Base-by-base conservation (phyloP, 2,329 filamentous ascomycete species). In the Cytospora chrysosperma region DNA sequence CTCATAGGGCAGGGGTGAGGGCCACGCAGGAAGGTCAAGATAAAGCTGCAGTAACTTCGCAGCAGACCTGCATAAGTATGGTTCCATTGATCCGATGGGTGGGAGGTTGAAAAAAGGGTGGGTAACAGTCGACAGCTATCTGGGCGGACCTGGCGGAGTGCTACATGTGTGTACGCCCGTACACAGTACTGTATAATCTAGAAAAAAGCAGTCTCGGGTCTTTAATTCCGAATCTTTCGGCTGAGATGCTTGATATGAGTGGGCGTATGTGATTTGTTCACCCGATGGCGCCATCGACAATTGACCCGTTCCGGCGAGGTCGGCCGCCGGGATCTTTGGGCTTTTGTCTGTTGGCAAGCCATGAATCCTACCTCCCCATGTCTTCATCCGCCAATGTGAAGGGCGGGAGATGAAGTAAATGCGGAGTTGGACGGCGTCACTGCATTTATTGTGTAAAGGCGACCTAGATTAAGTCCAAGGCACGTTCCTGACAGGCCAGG, bases 251-350 rank as follows among this genome's bases (percentile, higher is more conserved):
- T 24, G 43, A 12, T 47, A 47, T 21, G 32, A 30, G 13, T 49
- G 37, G 51, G 21, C 24, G 26, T 49, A 26, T 61, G 59, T 43
- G 51, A 61, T 61, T 61, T 61, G 26, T 12, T 17, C 24, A 28
- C 52, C 37, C 51, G 28, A 61, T 61, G 59, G 59, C 59, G 59
- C 59, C 47, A 61, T 61, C 59, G 51, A 13, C 34, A 5, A 34
- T n/a, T 50, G 27, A 26, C 19, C 43, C 21, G 27, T 53, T 34
- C 32, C 28, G 21, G 40, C 37, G 51, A 37, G n/a, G 43, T 47
- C 43, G 43, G 43, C 43, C 43, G n/a, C 12, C 43, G 43, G 43
- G n/a, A 21, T n/a, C 4, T 24, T 21, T 7, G n/a, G n/a, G 8
- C 8, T 24, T 24, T 21, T 13, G 7, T 24, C 43, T 21, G 43